Percentiles rank a stretch among this genome's conserved stretches.
Evolutionary conservation across 2,329 filamentous ascomycete species (phyloP).

Genomic region (Orbilia blumenaviensis): DNA sequence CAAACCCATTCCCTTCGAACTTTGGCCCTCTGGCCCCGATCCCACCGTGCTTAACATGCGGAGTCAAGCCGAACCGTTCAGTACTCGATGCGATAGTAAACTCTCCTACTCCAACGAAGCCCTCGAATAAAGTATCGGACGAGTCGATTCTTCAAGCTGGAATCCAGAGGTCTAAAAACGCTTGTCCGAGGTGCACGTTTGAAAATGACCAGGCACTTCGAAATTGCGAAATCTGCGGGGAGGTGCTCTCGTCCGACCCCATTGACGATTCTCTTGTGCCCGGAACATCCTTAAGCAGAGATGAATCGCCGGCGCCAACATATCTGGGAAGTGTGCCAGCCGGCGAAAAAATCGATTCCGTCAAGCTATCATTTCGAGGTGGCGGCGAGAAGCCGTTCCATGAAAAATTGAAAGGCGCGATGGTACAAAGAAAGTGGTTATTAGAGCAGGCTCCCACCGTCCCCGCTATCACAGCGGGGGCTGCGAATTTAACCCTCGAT

Average conservation of each 20-base stretch:
- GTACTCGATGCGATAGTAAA: constrained; percentile 55
- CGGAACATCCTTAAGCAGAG: constrained; percentile 9
- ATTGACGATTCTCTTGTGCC: constrained; percentile 23
- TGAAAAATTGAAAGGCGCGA: constrained; percentile 84
- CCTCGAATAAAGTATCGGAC: constrained; percentile 2
- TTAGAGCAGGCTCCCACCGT: constrained; percentile 87
- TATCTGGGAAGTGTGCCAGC: constrained; percentile 46
- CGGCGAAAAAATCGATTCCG: constrained; percentile 72
- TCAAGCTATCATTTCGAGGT: constrained; percentile 90
- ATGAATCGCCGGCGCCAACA: constrained; percentile 44
- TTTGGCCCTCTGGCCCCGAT: constrained; percentile 80
- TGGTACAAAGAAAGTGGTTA: constrained; percentile 95
- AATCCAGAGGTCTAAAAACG: constrained; percentile 55
- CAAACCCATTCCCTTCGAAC: constrained; percentile 85
- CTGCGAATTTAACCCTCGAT: constrained; percentile 52
- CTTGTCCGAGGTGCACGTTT: constrained; percentile 90
- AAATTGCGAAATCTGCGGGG: constrained; percentile 84
- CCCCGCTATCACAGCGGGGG: constrained; percentile 64
- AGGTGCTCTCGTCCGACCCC: constrained; percentile 63
- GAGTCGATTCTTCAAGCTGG: constrained; percentile 42
- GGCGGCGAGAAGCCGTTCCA: constrained; percentile 91
- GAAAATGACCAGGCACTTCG: constrained; percentile 86
- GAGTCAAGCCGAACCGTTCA: constrained; percentile 76
- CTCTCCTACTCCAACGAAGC: constrained; percentile 19
- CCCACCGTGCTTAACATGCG: constrained; percentile 88